These are phyloP conservation scores for Sporothrix euskadiensis DNA, from an alignment of 2,329 filamentous ascomycete genomes.

Conservation along the genomic window DNA sequence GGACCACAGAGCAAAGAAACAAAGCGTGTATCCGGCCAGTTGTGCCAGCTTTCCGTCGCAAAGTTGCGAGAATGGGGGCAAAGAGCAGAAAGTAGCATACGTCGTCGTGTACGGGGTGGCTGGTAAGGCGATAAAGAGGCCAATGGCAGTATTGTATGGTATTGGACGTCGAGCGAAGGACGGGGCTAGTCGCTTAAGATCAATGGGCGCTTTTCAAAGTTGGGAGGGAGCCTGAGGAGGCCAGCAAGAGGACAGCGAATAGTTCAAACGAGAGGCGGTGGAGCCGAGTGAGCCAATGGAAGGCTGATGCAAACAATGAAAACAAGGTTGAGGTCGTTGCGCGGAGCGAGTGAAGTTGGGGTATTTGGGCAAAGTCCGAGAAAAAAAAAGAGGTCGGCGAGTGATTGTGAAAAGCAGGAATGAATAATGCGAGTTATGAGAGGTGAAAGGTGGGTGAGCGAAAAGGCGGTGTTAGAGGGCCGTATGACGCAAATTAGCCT, in stretches of 20 bases:
- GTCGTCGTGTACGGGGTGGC: neutral
- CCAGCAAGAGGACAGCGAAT: neutral
- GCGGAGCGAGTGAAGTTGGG: neutral
- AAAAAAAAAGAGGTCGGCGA: neutral
- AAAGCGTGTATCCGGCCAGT: neutral
- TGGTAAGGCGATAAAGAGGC: neutral
- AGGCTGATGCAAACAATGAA: neutral
- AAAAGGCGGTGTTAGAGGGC: neutral
- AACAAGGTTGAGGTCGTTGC: neutral
- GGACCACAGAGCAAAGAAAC: conserved; percentile 20
- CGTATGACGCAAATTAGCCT: neutral
- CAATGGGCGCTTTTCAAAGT: neutral
- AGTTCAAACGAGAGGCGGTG: neutral
- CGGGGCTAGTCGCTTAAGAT: neutral
- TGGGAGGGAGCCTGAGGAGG: neutral
- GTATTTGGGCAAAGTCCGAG: neutral
- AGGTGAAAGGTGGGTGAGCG: neutral
- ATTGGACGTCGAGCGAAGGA: neutral
- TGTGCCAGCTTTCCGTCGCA: neutral
- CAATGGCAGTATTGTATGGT: conserved; percentile 3
- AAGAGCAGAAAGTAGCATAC: neutral
- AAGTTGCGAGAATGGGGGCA: neutral
- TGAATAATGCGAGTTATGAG: neutral
- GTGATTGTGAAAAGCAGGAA: neutral
- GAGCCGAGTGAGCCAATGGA: conserved; percentile 19